Percentiles rank a stretch among this genome's conserved stretches.
These are phyloP conservation scores for Botryosphaeria dothidea DNA, from an alignment of 2,329 filamentous ascomycete genomes.

Conservation along the genomic window DNA sequence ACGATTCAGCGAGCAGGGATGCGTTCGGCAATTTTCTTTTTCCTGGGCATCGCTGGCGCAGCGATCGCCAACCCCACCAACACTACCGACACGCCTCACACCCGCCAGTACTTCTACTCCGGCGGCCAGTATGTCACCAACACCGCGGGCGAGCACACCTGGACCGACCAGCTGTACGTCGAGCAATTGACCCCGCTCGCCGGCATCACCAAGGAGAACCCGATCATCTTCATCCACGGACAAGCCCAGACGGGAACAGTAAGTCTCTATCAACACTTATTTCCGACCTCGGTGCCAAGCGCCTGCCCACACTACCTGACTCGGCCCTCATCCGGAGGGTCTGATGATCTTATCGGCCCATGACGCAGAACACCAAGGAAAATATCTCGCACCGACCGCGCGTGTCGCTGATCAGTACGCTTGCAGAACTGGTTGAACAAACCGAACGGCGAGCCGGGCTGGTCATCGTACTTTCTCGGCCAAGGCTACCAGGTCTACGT, in stretches of 20 bases:
- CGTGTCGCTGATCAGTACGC: constrained; percentile 28
- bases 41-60: neutral
- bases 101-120: constrained; percentile 29
- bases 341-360: neutral
- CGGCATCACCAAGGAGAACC: constrained; percentile 3
- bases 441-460: constrained; percentile 50
- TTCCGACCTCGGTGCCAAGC: neutral
- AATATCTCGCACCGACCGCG: neutral
- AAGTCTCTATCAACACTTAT: neutral
- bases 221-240: constrained; percentile 9
- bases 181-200: constrained; percentile 28
- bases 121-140: constrained; percentile 26
- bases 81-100: constrained; percentile 10
- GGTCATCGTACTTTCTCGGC: constrained; percentile 50
- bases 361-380: neutral
- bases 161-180: constrained; percentile 29
- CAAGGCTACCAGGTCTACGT: constrained; percentile 52
- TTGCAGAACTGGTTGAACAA: constrained; percentile 43
- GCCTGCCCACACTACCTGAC: neutral
- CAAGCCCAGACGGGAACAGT: constrained; percentile 12
- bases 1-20: neutral
- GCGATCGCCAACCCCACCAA: constrained; percentile 2
- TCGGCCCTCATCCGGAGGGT: neutral
- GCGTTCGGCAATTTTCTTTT: neutral
- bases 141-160: neutral